A percentile compares a stretch with the other conserved stretches of the same genome.
phyloP scores from a whole-genome alignment of 202 grass and related monocot species.

The Thinopyrum obtusiflorum region DNA sequence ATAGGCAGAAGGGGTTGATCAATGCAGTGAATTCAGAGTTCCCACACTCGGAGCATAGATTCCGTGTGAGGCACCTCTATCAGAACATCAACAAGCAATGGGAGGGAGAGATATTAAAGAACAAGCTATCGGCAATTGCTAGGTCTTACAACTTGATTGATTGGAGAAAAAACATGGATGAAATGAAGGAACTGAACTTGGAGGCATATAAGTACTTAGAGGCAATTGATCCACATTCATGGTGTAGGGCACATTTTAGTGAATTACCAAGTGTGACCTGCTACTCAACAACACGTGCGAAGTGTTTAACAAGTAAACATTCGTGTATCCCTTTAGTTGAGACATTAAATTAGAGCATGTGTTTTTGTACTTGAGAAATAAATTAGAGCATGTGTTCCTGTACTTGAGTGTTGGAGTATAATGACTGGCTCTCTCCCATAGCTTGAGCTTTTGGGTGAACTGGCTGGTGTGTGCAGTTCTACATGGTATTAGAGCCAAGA shows the following conservation, averaged over 20 bases:
- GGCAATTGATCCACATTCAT: not conserved
- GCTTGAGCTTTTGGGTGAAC: no score
- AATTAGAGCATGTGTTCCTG: not conserved
- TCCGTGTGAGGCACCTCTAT: not conserved
- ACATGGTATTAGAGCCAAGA: no score
- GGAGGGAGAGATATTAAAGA: not conserved
- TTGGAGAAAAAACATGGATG: not conserved
- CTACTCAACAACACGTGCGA: not conserved
- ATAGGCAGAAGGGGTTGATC: not conserved
- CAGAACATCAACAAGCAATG: not conserved
- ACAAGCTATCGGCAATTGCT: not conserved
- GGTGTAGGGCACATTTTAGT: not conserved
- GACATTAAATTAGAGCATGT: not conserved
- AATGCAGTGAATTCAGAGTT: not conserved
- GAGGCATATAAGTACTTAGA: not conserved
- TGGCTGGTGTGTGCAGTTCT: no score
- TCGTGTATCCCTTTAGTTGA: not conserved
- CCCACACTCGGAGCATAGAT: not conserved
- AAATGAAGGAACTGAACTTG: not conserved
- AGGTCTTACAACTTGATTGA: not conserved
- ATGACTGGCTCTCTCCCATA: no score
- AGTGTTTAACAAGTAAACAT: not conserved
- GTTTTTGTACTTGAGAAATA: not conserved
- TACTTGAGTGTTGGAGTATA: no score
- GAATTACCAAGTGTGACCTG: not conserved